Evolutionary conservation across 805 yeast species (phyloP), one percentile per base, ranked within the genome.

Genomic region (Metschnikowia picachoensis): DNA sequence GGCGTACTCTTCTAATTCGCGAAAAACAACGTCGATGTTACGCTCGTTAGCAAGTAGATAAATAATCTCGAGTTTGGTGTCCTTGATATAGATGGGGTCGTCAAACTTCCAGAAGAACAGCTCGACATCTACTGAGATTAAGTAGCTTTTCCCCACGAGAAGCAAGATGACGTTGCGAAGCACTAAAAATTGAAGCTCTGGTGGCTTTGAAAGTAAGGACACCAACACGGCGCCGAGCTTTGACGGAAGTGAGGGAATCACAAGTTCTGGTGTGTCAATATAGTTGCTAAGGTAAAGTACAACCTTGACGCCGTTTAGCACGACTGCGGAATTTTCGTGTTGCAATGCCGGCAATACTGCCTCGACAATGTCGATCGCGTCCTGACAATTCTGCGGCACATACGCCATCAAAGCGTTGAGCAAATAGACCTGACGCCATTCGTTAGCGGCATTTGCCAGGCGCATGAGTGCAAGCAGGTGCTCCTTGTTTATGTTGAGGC

Each of bases 71-170:
- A 92, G 70, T 59, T 92, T 92, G 5, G 97, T 87, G 57, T 89
- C 92, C 62, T 90, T 88, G 60, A 92, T 82, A 61, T 87, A 92
- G 17, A 87, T 80, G 1, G 95, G 94, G 61, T 91, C 97, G 61
- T 86, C 85, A 57, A 79, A 87, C 48, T 81, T 82, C 66, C 94
- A 84, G 65, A 88, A 90, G 60, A 91, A 88, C 67, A 81, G 78
- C 43, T 81, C 78, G n/a, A 87, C 88, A 51, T 87, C 94, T 44
- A 86, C 70, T 25, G 72, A 65, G 35, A 82, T 65, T 46, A 89
- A 67, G 17, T 77, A 73, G 11, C 84, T 82, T 49, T 82, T 78
- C 43, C 87, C 80, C 46, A 89, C 71, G 27, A 91, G 72, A 32
- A 91, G 65, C 30, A 90, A 64, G 25, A 89, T 87, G 39, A 87